Conservation (phyloP, 441 rosid species). For the Pelargonium australe region DNA sequence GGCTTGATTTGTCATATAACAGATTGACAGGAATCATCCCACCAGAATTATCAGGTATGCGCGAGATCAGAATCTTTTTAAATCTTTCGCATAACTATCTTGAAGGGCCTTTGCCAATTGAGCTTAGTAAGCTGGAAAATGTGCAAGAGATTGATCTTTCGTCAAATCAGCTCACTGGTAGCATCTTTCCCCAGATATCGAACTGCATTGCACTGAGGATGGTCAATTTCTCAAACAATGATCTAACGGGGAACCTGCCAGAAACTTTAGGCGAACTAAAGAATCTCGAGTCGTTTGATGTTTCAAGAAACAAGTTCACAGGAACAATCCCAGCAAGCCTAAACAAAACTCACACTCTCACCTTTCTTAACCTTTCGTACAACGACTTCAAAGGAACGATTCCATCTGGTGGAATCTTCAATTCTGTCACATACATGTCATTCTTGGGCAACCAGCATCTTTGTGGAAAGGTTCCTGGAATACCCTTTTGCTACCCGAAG, state of each 20-base stretch:
- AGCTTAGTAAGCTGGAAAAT: constrained; percentile 34
- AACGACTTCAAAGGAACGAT: constrained; percentile 30
- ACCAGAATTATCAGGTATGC: constrained; percentile 21
- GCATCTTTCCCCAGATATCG: constrained; percentile 30
- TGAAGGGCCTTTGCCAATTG: constrained; percentile 35
- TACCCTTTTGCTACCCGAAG: constrained; percentile 18
- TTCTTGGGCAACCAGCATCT: constrained; percentile 29
- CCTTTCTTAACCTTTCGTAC: constrained; percentile 28
- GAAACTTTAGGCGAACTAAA: constrained; percentile 28
- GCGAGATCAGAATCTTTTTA: constrained; percentile 30
- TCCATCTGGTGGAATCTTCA: constrained; percentile 35
- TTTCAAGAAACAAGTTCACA: constrained; percentile 29
- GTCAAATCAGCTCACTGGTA: constrained; percentile 28
- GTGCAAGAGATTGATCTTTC: constrained; percentile 36
- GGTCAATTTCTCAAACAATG: constrained; percentile 30
- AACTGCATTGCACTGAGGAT: constrained; percentile 26
- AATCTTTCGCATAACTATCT: constrained; percentile 34
- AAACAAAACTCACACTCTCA: constrained; percentile 25
- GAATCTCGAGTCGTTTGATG: constrained; percentile 30
- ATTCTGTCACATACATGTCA: constrained; percentile 22
- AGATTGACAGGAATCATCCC: constrained; percentile 32
- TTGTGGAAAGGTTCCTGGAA: constrained; percentile 26
- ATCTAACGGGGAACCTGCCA: constrained; percentile 32
- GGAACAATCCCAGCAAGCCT: constrained; percentile 32
- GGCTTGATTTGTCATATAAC: constrained; percentile 34